These are phyloP conservation scores for Flaveria bidentis DNA, from an alignment of 129 eudicot species.

Conservation along the genomic window DNA sequence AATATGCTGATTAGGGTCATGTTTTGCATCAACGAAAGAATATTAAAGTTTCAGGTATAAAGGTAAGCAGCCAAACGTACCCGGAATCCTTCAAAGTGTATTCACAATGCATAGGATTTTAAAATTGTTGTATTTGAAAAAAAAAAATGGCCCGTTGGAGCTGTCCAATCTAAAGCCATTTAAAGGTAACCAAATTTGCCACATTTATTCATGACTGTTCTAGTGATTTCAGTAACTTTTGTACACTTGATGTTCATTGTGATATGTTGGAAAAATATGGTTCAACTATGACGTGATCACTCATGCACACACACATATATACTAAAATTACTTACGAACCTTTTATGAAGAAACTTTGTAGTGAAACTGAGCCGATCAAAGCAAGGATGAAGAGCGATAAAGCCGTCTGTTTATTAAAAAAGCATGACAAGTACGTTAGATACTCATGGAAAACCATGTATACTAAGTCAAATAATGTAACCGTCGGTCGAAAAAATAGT, in stretches of 20 bases:
- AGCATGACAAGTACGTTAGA: neutral
- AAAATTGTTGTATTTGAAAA: neutral
- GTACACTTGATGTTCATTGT: neutral
- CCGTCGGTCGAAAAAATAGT: no score
- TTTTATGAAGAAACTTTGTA: slow-evolving; percentile 43
- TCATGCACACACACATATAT: neutral
- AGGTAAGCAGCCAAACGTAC: neutral
- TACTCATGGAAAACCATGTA: neutral
- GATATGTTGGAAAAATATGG: neutral
- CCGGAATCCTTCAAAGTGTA: neutral
- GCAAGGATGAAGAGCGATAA: slow-evolving; percentile 45
- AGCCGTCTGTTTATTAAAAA: slow-evolving; percentile 47
- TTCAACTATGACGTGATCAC: neutral
- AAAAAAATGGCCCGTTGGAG: neutral
- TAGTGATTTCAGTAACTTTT: neutral
- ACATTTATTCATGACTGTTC: neutral
- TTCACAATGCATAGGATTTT: neutral
- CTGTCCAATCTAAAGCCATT: neutral
- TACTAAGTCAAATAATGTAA: neutral
- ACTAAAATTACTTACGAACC: slow-evolving; percentile 40
- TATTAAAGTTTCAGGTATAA: neutral
- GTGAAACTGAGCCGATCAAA: slow-evolving; percentile 54
- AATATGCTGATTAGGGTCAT: neutral
- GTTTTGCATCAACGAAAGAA: neutral
- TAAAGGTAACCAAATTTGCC: neutral